Base-by-base conservation (phyloP, 768 basidiomycete species). In the Amanita inopinata region DNA sequence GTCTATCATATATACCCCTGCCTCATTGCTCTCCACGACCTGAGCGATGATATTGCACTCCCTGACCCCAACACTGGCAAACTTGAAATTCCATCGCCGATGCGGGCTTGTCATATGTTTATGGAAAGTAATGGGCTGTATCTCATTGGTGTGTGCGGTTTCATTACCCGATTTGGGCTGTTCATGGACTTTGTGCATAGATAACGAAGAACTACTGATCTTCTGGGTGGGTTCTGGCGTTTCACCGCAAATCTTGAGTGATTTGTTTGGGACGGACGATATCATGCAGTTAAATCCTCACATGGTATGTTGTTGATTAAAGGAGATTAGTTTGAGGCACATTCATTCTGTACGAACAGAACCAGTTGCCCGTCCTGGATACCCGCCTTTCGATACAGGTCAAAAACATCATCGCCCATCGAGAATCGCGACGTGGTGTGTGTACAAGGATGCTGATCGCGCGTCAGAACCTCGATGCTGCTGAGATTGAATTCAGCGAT, bases 101-200 rank as follows among this genome's bases (percentile, higher is more conserved):
- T 92, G 81, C 73, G 94, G 31, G 69, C 73, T 45, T 84, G 84
- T 39, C 78, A 98, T 61, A 66, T 70, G 33, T 88, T 81, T 51
- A 97, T 99, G 96, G 79, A 89, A 55, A 75, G 76, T 1, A 71
- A 86, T 52, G 96, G 96, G 0, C 66, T 96, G n/a, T 99, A 98
- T 62, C 67, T 98, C 33, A 80, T 94, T 48, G 87, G 94, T 92
- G 51, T 39, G 73, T 58, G 8, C 10, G 6, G 38, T 42, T 47
- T 49, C 30, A 25, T 41, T 45, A 31, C 32, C 30, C 38, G 35
- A 49, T 43, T 22, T n/a, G 23, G 46, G 14, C 25, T 33, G 12
- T 19, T 12, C 30, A 5, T 12, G 33, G n/a, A 36, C 2, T 4
- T 23, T 22, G 12, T 15, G 20, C 14, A 10, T 56, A 94, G 92